A percentile compares a stretch with the other conserved stretches of the same genome.
phyloP scores from a whole-genome alignment of 352 stramenopile species.

The Phytophthora sp. region DNA sequence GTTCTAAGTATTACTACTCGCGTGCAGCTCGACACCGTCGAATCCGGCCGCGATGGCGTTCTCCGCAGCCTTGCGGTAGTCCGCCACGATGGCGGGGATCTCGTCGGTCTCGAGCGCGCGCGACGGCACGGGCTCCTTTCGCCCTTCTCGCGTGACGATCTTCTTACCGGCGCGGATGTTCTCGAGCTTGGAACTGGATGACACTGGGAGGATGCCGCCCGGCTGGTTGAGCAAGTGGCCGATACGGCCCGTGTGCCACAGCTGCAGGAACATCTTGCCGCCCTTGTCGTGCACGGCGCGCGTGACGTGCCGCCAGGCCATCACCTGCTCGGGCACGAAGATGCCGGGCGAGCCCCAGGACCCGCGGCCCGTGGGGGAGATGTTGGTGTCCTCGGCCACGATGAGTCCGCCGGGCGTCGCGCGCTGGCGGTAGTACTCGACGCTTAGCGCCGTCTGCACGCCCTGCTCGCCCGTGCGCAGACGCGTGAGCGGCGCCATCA shows the following conservation, averaged over 20 bases:
- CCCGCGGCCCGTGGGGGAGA: slow-evolving; percentile 46
- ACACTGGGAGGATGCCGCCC: slow-evolving; percentile 58
- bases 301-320: slow-evolving; percentile 59
- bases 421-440: slow-evolving; percentile 69
- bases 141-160: slow-evolving; percentile 48
- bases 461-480: slow-evolving; percentile 47
- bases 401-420: slow-evolving; percentile 61
- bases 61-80: slow-evolving; percentile 71
- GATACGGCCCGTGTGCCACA: slow-evolving; percentile 88
- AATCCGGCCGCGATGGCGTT: slow-evolving; percentile 84
- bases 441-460: slow-evolving; percentile 43
- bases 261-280: slow-evolving; percentile 83
- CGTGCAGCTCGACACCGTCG: slow-evolving; percentile 92
- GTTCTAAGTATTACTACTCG: no score
- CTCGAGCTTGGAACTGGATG: slow-evolving; percentile 51
- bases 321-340: slow-evolving; percentile 55
- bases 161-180: slow-evolving; percentile 41
- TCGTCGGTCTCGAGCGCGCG: slow-evolving; percentile 74
- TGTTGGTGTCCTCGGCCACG: slow-evolving; percentile 70
- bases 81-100: slow-evolving; percentile 68
- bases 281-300: slow-evolving; percentile 75
- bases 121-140: slow-evolving; percentile 53
- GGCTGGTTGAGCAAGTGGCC: slow-evolving; percentile 75
- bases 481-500: slow-evolving; percentile 71
- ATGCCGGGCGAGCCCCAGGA: slow-evolving; percentile 64